Evolutionary conservation across 257 asterid genomes (phyloP).

Genomic region (Solanum pimpinellifolium): DNA sequence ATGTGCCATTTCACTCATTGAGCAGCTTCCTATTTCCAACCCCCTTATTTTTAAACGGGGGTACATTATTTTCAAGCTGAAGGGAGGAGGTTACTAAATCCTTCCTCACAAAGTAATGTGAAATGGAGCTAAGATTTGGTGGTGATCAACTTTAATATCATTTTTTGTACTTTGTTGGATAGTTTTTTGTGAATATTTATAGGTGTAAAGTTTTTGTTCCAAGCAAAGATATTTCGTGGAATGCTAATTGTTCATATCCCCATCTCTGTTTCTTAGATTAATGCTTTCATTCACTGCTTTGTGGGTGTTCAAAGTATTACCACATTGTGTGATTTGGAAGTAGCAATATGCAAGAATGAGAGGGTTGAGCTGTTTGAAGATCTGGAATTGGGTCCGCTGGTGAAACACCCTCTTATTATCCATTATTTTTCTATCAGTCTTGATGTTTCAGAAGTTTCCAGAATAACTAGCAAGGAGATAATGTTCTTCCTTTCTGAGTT

Average conservation of each 20-base stretch:
- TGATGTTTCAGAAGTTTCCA: constrained; percentile 45
- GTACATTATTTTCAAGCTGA: neutral
- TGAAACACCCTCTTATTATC: constrained; percentile 62
- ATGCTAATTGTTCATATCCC: neutral
- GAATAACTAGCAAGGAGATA: constrained; percentile 59
- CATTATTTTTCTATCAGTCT: constrained; percentile 60
- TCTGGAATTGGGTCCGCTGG: constrained; percentile 86
- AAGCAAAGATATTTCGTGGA: neutral
- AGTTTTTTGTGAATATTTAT: neutral
- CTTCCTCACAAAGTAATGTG: neutral
- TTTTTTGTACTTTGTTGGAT: neutral
- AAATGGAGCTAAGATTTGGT: neutral
- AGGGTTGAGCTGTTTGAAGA: constrained; percentile 67
- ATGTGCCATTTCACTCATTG: neutral
- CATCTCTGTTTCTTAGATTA: constrained; percentile 34
- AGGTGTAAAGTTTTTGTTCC: neutral
- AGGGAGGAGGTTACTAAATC: neutral
- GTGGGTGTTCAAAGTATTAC: constrained; percentile 70
- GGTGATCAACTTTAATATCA: neutral
- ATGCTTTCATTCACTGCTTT: constrained; percentile 86
- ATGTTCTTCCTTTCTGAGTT: constrained; percentile 57
- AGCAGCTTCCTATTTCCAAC: neutral
- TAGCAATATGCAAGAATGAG: constrained; percentile 73
- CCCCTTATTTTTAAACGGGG: neutral
- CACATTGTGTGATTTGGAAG: constrained; percentile 73